Base-by-base conservation (phyloP, 1,284 basidiomycete genomes). In the Cryptococcus maquisensis region DNA sequence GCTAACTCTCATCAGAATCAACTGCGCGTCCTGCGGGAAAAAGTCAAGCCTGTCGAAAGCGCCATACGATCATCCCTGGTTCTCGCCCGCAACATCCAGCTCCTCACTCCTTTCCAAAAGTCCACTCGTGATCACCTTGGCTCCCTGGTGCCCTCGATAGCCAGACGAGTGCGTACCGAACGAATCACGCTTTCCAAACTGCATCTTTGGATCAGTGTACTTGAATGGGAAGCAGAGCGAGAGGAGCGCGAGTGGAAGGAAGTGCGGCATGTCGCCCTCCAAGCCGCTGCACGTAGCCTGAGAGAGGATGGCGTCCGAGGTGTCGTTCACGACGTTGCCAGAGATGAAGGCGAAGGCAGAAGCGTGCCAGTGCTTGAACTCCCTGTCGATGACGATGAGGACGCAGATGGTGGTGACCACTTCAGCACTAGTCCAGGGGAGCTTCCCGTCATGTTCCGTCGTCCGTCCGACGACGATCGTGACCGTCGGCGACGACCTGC, bases 21-120 rank as follows among this genome's bases (percentile, higher is more conserved):
- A 66, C 80, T 94, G 35, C 73, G 76, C 39, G 82, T 86, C 42
- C 74, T 93, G 49, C 83, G 89, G 45, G 70, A 75, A 13, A 81
- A 79, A 55, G 83, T 90, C 48, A 71, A 77, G 15, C 70, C 79
- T 1, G 77, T 81, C n/a, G 83, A 85, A 62, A 69, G 79, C 0
- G 81, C 83, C 55, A 82, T 96, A n/a, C 83, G 87, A 46, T 76
- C 81, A 13, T 83, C 87, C 61, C 77, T 93, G 67, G 83, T 87
- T 24, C 76, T 87, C 39, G 83, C 87, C 18, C 84, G 87, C 41
- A 94, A 93, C 66, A 80, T 96, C n/a, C 86, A 85, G 2, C 83
- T 88, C 48, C 79, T 96, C 46, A 87, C 90, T 8, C 91, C 94
- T 2, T 94, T 97, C 73, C 88, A 87, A 67, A 83, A 83, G 50